phyloP scores from a whole-genome alignment of 2,329 filamentous ascomycete genomes.

The Onygenales sp. region DNA sequence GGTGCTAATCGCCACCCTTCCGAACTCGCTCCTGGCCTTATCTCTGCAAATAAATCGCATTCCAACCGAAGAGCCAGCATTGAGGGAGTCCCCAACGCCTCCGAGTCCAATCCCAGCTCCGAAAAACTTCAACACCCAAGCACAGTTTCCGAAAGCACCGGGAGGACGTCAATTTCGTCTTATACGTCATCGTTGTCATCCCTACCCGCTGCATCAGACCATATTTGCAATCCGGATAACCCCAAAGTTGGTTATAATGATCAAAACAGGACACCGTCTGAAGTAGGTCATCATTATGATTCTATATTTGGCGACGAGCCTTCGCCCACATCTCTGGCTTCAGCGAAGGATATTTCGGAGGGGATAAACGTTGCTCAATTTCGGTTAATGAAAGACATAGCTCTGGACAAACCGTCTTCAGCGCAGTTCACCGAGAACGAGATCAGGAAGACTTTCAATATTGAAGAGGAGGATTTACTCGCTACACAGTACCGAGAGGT shows the following conservation, averaged over 20 bases:
- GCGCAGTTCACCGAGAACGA: background rate
- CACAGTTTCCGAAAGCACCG: background rate
- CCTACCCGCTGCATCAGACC: background rate
- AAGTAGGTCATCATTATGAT: background rate
- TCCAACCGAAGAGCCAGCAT: background rate
- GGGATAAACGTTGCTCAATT: background rate
- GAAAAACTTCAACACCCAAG: background rate
- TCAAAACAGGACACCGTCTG: background rate
- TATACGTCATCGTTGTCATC: background rate
- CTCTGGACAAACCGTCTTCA: background rate
- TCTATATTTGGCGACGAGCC: background rate
- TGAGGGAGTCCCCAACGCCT: background rate
- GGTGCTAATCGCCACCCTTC: background rate
- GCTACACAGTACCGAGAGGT: constrained; percentile 16
- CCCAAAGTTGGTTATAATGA: background rate
- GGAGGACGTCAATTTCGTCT: background rate
- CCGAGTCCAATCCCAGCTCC: background rate
- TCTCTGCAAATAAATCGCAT: background rate
- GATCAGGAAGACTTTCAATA: constrained; percentile 14
- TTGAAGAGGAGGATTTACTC: constrained; percentile 15
- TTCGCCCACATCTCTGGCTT: background rate
- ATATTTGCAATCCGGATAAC: background rate
- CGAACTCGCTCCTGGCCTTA: background rate
- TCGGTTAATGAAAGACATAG: background rate
- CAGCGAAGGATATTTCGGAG: background rate